Percentiles rank a stretch among this genome's conserved stretches.
These are phyloP conservation scores for Fusarium subtropicale DNA, from an alignment of 2,329 filamentous ascomycete genomes.

Conservation along the genomic window DNA sequence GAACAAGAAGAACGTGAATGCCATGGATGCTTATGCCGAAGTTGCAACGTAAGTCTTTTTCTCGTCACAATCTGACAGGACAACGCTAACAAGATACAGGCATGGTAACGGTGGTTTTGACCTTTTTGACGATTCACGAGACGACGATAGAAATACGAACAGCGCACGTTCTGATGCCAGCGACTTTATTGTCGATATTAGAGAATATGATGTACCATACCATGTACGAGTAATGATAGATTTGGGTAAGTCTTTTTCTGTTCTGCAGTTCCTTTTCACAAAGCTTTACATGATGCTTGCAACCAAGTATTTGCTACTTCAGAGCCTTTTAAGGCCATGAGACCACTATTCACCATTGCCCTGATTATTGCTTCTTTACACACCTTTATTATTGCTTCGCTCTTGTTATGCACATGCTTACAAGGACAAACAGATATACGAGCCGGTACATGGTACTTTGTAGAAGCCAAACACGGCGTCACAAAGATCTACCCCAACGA, in stretches of 20 bases:
- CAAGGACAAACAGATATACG: conserved; percentile 76
- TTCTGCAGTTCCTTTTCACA: not conserved
- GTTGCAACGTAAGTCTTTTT: conserved; percentile 77
- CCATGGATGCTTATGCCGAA: conserved; percentile 98
- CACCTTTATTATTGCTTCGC: not conserved
- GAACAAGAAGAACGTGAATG: conserved; percentile 95
- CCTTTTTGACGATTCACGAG: conserved; percentile 90
- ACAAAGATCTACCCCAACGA: conserved; percentile 87
- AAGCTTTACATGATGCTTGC: conserved; percentile 81
- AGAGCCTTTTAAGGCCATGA: conserved; percentile 95
- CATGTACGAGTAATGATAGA: conserved; percentile 99
- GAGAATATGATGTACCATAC: conserved; percentile 99
- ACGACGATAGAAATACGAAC: conserved; percentile 82
- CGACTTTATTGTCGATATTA: conserved; percentile 97
- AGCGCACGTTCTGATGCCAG: conserved; percentile 85
- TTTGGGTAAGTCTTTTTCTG: conserved; percentile 65
- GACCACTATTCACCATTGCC: conserved; percentile 89
- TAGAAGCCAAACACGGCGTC: conserved; percentile 91
- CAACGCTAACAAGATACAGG: conserved; percentile 38
- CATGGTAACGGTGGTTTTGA: conserved; percentile 87
- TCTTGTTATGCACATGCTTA: conserved; percentile 17
- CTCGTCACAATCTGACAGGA: not conserved
- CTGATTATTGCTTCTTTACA: conserved; percentile 68
- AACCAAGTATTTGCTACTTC: conserved; percentile 99
- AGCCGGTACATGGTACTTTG: conserved; percentile 96